Conservation (phyloP, 1,139 yeast genomes). For the Suhomyces panamericanus region DNA sequence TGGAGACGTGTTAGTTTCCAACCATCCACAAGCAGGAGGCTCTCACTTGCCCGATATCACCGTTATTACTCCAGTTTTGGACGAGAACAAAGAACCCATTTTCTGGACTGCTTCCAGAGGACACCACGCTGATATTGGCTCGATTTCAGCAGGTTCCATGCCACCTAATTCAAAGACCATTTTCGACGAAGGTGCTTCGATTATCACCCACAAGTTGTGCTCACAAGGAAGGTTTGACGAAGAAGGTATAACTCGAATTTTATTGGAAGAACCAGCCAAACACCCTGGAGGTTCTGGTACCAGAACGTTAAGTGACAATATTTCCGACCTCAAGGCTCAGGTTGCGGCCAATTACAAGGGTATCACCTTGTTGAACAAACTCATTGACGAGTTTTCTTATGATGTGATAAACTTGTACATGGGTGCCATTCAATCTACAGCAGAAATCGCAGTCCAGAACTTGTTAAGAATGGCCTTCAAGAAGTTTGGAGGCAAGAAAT, state of each 20-base stretch:
- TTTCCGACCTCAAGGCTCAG: slow-evolving; percentile 47
- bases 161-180: slow-evolving; percentile 49
- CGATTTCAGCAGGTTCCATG: slow-evolving; percentile 49
- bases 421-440: slow-evolving; percentile 46
- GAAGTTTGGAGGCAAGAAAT: slow-evolving; percentile 37
- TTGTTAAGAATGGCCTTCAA: slow-evolving; percentile 36
- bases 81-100: slow-evolving; percentile 31
- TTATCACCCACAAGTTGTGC: slow-evolving; percentile 41
- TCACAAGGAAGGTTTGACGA: slow-evolving; percentile 42
- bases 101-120: slow-evolving; percentile 52
- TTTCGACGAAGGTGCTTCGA: slow-evolving; percentile 47
- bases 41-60: slow-evolving; percentile 85
- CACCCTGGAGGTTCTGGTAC: slow-evolving; percentile 50
- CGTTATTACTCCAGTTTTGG: slow-evolving; percentile 63
- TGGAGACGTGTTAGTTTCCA: slow-evolving; percentile 76
- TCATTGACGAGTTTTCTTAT: slow-evolving; percentile 34
- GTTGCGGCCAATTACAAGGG: slow-evolving; percentile 47
- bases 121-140: slow-evolving; percentile 51
- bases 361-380: slow-evolving; percentile 31
- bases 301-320: slow-evolving; percentile 41
- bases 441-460: slow-evolving; percentile 43
- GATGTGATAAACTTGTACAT: slow-evolving; percentile 42
- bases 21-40: slow-evolving; percentile 81
- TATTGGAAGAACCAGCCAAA: slow-evolving; percentile 46
- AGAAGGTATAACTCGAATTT: slow-evolving; percentile 37